Evolutionary conservation across 2,329 filamentous ascomycete genomes (phyloP).

Genomic region (Aspergillus amoenus): DNA sequence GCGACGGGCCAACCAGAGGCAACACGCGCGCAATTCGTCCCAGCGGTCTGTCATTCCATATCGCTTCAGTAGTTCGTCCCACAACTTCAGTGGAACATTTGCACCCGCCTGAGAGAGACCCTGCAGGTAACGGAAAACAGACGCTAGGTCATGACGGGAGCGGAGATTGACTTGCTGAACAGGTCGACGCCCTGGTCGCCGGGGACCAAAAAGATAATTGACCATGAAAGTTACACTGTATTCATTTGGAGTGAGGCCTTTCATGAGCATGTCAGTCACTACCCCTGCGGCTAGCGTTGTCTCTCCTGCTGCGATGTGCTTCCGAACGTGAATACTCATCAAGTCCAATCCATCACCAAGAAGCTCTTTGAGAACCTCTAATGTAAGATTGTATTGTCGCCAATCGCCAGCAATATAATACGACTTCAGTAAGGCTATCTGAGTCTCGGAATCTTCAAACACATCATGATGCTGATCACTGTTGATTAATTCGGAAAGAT

Average conservation of each 20-base stretch:
- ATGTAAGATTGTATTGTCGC: constrained; percentile 54
- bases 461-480: constrained; percentile 67
- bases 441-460: constrained; percentile 56
- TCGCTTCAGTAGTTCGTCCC: constrained; percentile 60
- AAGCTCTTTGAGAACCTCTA: constrained; percentile 52
- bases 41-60: constrained; percentile 58
- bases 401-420: constrained; percentile 54
- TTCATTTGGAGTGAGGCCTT: constrained; percentile 42
- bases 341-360: constrained; percentile 30
- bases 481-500: constrained; percentile 53
- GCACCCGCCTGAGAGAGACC: constrained; percentile 47
- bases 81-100: constrained; percentile 45
- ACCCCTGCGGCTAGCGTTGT: constrained; percentile 29
- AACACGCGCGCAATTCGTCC: constrained; percentile 52
- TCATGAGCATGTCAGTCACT: constrained; percentile 52
- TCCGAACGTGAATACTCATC: constrained; percentile 41
- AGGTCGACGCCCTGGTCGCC: constrained; percentile 26
- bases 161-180: constrained; percentile 24
- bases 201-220: constrained; percentile 32
- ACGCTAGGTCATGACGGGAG: constrained; percentile 39
- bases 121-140: constrained; percentile 51
- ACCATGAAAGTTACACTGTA: constrained; percentile 48
- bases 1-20: constrained; percentile 51
- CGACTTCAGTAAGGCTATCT: constrained; percentile 54
- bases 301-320: constrained; percentile 35